These are phyloP conservation scores for Borovskyia barvae DNA, from an alignment of 208 protist genomes.

Conservation along the genomic window DNA sequence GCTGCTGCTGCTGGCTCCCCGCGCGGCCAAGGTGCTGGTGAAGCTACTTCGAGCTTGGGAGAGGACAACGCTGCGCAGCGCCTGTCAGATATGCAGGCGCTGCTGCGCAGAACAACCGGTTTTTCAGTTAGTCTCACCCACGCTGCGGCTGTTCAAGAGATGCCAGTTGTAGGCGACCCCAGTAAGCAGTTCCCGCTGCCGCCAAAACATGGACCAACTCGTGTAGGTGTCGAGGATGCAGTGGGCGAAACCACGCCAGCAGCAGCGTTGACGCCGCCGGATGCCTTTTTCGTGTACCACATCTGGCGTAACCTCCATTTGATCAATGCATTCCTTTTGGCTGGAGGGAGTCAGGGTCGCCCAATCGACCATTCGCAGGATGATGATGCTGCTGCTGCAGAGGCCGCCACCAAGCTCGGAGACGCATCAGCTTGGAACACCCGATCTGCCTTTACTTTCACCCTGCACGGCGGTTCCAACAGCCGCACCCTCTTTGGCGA, in stretches of 20 bases:
- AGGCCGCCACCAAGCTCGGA: background rate
- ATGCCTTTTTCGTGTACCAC: slow-evolving; percentile 97
- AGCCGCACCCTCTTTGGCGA: slow-evolving; percentile 77
- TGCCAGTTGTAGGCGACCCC: slow-evolving; percentile 25
- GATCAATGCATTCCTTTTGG: slow-evolving; percentile 91
- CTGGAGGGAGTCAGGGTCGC: slow-evolving; percentile 10
- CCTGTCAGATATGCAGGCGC: slow-evolving; percentile 72
- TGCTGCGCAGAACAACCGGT: slow-evolving; percentile 90
- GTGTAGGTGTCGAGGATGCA: background rate
- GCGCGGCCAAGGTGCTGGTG: background rate
- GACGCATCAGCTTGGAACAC: background rate
- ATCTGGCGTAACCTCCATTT: slow-evolving; percentile 96
- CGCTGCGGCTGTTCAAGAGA: slow-evolving; percentile 45
- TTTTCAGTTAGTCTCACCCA: slow-evolving; percentile 67
- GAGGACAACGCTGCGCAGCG: background rate
- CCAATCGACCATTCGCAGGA: background rate
- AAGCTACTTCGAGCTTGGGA: background rate
- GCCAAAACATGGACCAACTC: no score
- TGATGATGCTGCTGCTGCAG: background rate
- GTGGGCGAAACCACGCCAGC: background rate
- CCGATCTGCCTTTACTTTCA: slow-evolving; percentile 40
- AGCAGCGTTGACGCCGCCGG: slow-evolving; percentile 77
- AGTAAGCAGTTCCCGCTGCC: slow-evolving; percentile 19
- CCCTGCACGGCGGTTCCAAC: slow-evolving; percentile 65
- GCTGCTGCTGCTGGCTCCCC: slow-evolving; percentile 25